Evolutionary conservation across 1,284 basidiomycete genomes (phyloP).

Genomic region (Heterobasidion annosum): DNA sequence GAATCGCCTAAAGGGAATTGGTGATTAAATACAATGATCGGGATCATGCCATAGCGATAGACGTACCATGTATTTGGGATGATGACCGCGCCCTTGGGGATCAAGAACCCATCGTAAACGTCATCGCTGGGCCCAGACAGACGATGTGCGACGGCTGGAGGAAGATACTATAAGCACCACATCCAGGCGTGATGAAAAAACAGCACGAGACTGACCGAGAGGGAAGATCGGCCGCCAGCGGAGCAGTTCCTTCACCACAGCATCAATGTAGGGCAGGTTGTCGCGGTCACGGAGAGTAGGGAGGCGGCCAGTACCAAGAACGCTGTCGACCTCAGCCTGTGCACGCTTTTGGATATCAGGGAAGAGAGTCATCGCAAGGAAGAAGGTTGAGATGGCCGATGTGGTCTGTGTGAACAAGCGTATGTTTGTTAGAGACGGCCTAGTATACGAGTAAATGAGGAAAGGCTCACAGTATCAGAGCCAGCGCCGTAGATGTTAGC

Average conservation of each 20-base stretch:
- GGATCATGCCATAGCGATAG: not conserved
- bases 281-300: constrained; percentile 17
- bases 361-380: constrained; percentile 19
- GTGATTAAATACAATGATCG: too few relatives aligned
- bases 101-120: constrained; percentile 10
- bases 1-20: not conserved
- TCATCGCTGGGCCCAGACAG: constrained; percentile 7
- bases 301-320: constrained; percentile 17
- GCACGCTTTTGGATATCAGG: constrained; percentile 21
- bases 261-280: constrained; percentile 20
- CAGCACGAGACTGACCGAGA: constrained; percentile 5
- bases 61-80: constrained; percentile 11
- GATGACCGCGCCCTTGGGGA: constrained; percentile 9
- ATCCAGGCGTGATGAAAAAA: not conserved
- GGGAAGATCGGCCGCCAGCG: constrained; percentile 15
- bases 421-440: not conserved
- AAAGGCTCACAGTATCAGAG: constrained; percentile 3
- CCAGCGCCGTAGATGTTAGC: constrained; percentile 1
- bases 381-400: constrained; percentile 17
- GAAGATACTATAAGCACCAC: not conserved
- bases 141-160: constrained; percentile 7
- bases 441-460: not conserved
- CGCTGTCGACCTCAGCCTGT: constrained; percentile 20
- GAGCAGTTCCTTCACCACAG: constrained; percentile 18
- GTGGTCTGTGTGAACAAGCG: constrained; percentile 12